Evolutionary conservation across 1,284 basidiomycete species (phyloP), one percentile per base, ranked within the genome.

Genomic region (Melampsora occidentalis): DNA sequence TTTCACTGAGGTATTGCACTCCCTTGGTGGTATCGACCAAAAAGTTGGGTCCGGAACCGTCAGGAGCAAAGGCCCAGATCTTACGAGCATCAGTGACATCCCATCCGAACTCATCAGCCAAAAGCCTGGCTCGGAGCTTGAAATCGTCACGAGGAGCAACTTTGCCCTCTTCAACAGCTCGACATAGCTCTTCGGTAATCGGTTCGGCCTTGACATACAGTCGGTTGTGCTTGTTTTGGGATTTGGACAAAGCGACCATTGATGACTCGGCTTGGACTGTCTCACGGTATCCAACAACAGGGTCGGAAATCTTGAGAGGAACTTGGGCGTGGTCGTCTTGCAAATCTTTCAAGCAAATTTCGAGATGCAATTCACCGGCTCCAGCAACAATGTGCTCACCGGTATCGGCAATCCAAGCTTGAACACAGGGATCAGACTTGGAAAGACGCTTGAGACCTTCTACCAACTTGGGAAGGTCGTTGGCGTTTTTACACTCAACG

Each of bases 171-270:
- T 99, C 96, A 82, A 99, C 98, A 79, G 93, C 95, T 82, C 89
- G 88, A 80, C 93, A 90, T 78, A 99, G 89, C 84, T 97, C 94
- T 84, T 99, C 97, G 51, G 92, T 93, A 79, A 99, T 84, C 69
- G 97, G 97, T 86, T 90, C 81, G 63, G 97, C 96, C 88, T 94
- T 94, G 80, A 91, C 89, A 85, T 91, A 99, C 79, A 99, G 88
- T 88, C 97, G 93, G 85, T 99, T 99, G 90, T 99, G 97, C 89
- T 99, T 99, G 89, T 99, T 99, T 87, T 98, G 97, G 69, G 97
- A 99, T 86, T 99, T 99, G 80, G 97, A 98, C 75, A 99, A 88
- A 59, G 97, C 97, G 79, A 93, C 90, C 83, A 99, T 98, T 77
- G 90, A 90, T 7, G 96, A 98, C 86, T 98, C 93, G 77, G 93